These are phyloP conservation scores for Paecilomyces fulvus DNA, from an alignment of 2,329 filamentous ascomycete genomes.

Conservation along the genomic window DNA sequence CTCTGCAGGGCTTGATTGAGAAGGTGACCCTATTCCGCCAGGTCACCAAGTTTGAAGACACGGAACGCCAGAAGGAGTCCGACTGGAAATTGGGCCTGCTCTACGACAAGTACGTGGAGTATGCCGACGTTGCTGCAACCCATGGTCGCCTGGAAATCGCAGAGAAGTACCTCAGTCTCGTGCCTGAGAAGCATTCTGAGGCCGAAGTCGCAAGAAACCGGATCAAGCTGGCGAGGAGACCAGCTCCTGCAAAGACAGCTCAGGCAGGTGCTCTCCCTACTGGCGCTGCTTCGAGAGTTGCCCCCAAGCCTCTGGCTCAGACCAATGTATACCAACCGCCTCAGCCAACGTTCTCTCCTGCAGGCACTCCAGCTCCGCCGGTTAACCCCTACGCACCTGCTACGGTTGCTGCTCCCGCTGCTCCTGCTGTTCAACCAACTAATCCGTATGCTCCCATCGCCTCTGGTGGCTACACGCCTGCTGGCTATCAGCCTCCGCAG, in stretches of 20 bases:
- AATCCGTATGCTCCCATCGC: constrained; percentile 42
- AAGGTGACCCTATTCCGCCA: constrained; percentile 96
- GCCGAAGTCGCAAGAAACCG: constrained; percentile 81
- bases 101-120: constrained; percentile 94
- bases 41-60: constrained; percentile 83
- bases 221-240: constrained; percentile 74
- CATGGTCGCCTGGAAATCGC: constrained; percentile 81
- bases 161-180: constrained; percentile 81
- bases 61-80: constrained; percentile 59
- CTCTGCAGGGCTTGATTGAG: constrained; percentile 89
- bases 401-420: constrained; percentile 33
- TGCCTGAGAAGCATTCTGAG: constrained; percentile 74
- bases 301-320: constrained; percentile 35
- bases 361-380: constrained; percentile 17
- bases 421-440: constrained; percentile 18
- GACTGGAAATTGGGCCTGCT: constrained; percentile 84
- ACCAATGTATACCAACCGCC: constrained; percentile 28
- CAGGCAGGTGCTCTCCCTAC: constrained; percentile 21
- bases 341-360: constrained; percentile 20
- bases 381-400: constrained; percentile 35
- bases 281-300: constrained; percentile 33
- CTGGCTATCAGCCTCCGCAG: constrained; percentile 52
- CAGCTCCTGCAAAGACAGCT: constrained; percentile 37
- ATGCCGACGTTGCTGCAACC: constrained; percentile 86
- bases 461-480: constrained; percentile 26